Evolutionary conservation across 108 stramenopile species (phyloP).

Genomic region (Nitzschia sp.): DNA sequence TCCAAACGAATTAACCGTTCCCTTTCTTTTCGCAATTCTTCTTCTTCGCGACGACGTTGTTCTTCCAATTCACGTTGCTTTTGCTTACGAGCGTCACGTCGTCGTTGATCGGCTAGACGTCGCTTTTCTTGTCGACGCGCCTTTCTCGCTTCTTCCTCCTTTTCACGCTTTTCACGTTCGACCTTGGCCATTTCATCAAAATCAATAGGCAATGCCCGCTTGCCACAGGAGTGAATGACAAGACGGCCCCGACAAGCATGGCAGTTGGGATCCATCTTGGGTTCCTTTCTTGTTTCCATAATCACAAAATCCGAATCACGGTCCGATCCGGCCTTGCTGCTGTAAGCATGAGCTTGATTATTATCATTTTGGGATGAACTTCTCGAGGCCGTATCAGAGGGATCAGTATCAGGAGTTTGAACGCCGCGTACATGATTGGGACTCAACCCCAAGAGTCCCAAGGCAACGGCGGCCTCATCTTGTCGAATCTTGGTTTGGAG

Average conservation of each 20-base stretch:
- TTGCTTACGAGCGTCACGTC: constrained; percentile 50
- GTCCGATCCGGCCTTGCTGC: not conserved
- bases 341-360: not conserved
- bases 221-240: constrained; percentile 61
- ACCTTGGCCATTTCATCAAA: constrained; percentile 57
- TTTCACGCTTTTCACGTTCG: constrained; percentile 45
- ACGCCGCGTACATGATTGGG: constrained; percentile 11
- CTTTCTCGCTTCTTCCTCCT: constrained; percentile 57
- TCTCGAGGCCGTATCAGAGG: constrained; percentile 20
- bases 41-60: constrained; percentile 34
- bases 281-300: not conserved
- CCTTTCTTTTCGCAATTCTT: constrained; percentile 15
- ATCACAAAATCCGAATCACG: not conserved
- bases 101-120: constrained; percentile 45
- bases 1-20: constrained; percentile 21
- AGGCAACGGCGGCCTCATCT: constrained; percentile 34
- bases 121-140: constrained; percentile 46
- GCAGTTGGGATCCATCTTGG: constrained; percentile 26
- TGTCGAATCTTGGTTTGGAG: constrained; percentile 1
- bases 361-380: constrained; percentile 11
- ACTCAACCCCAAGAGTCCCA: constrained; percentile 39
- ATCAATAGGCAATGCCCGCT: constrained; percentile 57
- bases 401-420: constrained; percentile 5
- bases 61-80: constrained; percentile 53
- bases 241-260: constrained; percentile 56